Evolutionary conservation across 306 rosid genomes (phyloP).

Genomic region (Benincasa hispida): DNA sequence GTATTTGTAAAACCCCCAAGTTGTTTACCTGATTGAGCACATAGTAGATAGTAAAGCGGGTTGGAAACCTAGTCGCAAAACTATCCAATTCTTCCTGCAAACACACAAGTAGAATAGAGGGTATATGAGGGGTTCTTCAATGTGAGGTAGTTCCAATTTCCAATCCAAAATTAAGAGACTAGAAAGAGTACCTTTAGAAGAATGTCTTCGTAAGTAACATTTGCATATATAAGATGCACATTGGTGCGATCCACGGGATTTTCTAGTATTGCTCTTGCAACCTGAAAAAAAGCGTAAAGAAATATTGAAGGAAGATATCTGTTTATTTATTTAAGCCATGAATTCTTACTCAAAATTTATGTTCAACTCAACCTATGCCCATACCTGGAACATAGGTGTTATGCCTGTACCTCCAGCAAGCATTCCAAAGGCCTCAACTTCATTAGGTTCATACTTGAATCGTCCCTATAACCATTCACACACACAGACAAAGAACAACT

Average conservation of each 20-base stretch:
- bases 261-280: slow-evolving; percentile 56
- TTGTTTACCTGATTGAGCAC: slow-evolving; percentile 24
- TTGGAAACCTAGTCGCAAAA: slow-evolving; percentile 15
- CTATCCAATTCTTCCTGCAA: slow-evolving; percentile 29
- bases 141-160: not conserved
- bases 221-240: slow-evolving; percentile 50
- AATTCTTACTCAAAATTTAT: not conserved
- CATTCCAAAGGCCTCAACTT: slow-evolving; percentile 59
- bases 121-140: not conserved
- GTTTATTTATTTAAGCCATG: not conserved
- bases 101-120: not conserved
- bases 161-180: not conserved
- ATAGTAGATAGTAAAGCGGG: slow-evolving; percentile 21
- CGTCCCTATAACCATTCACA: slow-evolving; percentile 35
- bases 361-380: not conserved
- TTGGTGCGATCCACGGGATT: slow-evolving; percentile 53
- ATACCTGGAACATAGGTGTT: slow-evolving; percentile 91
- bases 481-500: not conserved
- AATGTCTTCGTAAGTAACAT: slow-evolving; percentile 54
- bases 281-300: slow-evolving; percentile 13
- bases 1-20: not conserved
- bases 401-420: slow-evolving; percentile 78
- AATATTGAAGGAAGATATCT: not conserved
- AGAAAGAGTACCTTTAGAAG: slow-evolving; percentile 12
- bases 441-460: slow-evolving; percentile 52